phyloP scores from a whole-genome alignment of 257 asterid genomes.

The Gynochthodes officinalis region DNA sequence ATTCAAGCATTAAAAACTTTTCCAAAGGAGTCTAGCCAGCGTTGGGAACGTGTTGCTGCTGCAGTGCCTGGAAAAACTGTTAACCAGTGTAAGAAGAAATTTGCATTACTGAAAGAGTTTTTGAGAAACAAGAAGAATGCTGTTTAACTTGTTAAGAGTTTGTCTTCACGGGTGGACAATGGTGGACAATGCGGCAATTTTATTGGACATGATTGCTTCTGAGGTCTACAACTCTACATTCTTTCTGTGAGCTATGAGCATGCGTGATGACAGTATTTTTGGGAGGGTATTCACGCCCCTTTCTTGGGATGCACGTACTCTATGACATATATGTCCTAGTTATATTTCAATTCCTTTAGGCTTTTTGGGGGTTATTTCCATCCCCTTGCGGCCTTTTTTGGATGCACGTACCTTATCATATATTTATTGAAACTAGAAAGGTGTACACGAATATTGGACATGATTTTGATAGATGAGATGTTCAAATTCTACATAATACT shows the following conservation, averaged over 20 bases:
- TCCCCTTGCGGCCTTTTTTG: neutral
- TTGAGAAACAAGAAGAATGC: constrained; percentile 80
- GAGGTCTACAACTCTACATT: neutral
- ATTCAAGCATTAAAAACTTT: constrained; percentile 85
- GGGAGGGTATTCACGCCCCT: neutral
- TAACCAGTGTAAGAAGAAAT: constrained; percentile 70
- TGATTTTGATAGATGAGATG: neutral
- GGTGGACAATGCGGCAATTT: neutral
- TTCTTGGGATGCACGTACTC: neutral
- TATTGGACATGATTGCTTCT: neutral
- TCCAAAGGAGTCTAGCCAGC: constrained; percentile 73
- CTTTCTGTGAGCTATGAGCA: neutral
- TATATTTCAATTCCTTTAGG: neutral
- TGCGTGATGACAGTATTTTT: neutral
- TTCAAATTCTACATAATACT: neutral
- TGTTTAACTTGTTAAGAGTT: constrained; percentile 20
- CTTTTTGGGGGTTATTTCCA: neutral
- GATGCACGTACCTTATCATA: neutral
- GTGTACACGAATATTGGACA: neutral
- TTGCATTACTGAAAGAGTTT: constrained; percentile 64
- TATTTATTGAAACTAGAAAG: constrained; percentile 1
- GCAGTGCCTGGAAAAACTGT: constrained; percentile 81
- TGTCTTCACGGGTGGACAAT: neutral
- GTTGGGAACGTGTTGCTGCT: constrained; percentile 87
- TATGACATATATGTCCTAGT: neutral